phyloP scores from a whole-genome alignment of 2,329 filamentous ascomycete genomes.

The Hysterium pulicare region DNA sequence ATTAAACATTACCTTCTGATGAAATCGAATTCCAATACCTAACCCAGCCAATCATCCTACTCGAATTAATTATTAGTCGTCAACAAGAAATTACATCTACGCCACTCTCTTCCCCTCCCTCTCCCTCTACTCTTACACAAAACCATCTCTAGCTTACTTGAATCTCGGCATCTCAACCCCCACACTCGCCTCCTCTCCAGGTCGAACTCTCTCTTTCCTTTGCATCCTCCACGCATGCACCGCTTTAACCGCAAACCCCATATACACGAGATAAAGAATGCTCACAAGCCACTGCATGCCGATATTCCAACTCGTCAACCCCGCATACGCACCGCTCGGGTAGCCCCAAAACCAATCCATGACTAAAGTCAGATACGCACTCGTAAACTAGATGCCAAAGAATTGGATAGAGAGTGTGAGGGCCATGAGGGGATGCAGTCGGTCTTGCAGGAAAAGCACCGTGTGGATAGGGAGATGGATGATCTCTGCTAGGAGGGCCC shows the following conservation, averaged over 20 bases:
- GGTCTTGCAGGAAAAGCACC: not conserved
- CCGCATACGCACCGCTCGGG: not conserved
- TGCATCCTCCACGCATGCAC: conserved; percentile 8
- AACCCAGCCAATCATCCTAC: no score
- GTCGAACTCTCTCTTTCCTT: not conserved
- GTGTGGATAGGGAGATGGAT: conserved; percentile 3
- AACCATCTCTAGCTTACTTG: no score
- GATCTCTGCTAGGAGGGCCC: conserved; percentile 2
- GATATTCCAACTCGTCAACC: not conserved
- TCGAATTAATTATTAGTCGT: no score
- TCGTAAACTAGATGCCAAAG: conserved; percentile 12
- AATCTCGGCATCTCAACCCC: no score
- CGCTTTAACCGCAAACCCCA: conserved; percentile 3
- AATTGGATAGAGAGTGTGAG: conserved; percentile 20
- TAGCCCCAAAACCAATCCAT: no score
- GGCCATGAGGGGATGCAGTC: conserved; percentile 9
- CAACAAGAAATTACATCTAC: no score
- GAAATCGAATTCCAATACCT: no score
- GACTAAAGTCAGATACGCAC: no score
- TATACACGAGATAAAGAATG: conserved; percentile 5
- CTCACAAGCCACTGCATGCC: not conserved
- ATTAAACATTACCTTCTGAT: no score
- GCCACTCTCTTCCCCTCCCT: no score
- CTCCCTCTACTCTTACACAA: no score
- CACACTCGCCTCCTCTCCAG: no score